Evolutionary conservation across 2,329 filamentous ascomycete genomes (phyloP), one percentile per base, ranked within the genome.

Genomic region (Chaetomium olivaceum): DNA sequence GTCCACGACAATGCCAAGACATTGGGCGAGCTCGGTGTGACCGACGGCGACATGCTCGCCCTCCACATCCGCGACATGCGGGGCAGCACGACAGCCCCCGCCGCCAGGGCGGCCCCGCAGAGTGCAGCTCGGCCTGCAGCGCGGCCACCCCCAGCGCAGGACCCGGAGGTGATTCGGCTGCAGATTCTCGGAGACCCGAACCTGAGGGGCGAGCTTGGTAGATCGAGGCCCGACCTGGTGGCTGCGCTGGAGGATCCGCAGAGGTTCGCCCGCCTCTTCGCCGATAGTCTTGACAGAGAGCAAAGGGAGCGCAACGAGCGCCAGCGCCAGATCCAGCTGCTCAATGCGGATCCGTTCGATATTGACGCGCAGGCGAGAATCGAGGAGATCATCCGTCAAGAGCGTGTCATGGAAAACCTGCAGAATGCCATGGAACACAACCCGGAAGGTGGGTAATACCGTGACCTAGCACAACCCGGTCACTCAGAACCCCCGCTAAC

Each of bases 351-450:
- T 74, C 93, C 94, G 0, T 97, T 98, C 79, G 94, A 99, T 75
- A 81, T 92, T 29, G 93, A 97, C 70, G 92, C 93, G 9, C 95
- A 99, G 79, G 85, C 85, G 56, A 92, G 90, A 80, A 99, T 99
- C 68, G 94, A 95, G 75, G 95, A 99, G 80, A 96, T 98, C 79
- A 99, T 99, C 75, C 89, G 95, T 63, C 91, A 97, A 78, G 91
- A 98, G 79, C 85, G 90, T 19, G 94, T 99, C 55, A 93, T 94
- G 78, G 93, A 97, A 80, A 99, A 99, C 74, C 79, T 98, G 67
- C 93, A 98, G 75, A 95, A 93, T 79, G 95, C 95, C 51, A 94
- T 97, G 85, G 94, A 98, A 79, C 90, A 98, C 79, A 97, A 96
- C 74, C 95, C 95, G 0, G 95, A 98, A 86, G 94, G 94, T 96